Percentiles rank a stretch among this genome's conserved stretches.
Evolutionary conservation across 1,284 basidiomycete genomes (phyloP).

Genomic region (Dichomitus squalens): DNA sequence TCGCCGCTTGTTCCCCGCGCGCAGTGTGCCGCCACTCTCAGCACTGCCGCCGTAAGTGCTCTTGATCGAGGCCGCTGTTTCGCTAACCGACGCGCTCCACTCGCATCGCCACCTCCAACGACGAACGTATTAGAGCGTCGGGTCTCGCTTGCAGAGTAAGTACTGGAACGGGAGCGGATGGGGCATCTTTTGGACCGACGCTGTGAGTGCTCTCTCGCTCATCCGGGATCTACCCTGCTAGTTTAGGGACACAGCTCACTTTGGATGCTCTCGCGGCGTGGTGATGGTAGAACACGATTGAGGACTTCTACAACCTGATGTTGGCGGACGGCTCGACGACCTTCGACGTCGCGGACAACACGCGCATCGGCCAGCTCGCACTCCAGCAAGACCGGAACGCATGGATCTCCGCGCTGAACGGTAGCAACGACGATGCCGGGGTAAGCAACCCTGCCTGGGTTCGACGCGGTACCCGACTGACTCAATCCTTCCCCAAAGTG

Average conservation of each 20-base stretch:
- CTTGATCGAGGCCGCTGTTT: not conserved
- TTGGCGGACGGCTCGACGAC: slow-evolving; percentile 41
- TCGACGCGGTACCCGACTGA: too few species aligned
- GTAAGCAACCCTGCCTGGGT: slow-evolving; percentile 29
- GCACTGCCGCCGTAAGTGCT: slow-evolving; percentile 4
- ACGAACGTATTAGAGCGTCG: slow-evolving; percentile 44
- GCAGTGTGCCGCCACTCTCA: slow-evolving; percentile 15
- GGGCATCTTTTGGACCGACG: slow-evolving; percentile 49
- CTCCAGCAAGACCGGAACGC: slow-evolving; percentile 34
- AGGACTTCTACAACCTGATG: slow-evolving; percentile 59
- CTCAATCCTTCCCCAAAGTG: slow-evolving; percentile 37
- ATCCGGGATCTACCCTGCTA: too few species aligned
- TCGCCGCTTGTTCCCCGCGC: slow-evolving; percentile 2
- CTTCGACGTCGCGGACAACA: slow-evolving; percentile 43
- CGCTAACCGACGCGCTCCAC: not conserved
- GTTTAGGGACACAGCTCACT: too few species aligned
- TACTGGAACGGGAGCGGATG: slow-evolving; percentile 45
- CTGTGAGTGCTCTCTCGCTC: slow-evolving; percentile 35
- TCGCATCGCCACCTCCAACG: not conserved
- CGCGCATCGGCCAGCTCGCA: slow-evolving; percentile 46
- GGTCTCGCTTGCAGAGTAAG: slow-evolving; percentile 41
- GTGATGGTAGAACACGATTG: slow-evolving; percentile 56
- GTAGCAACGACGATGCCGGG: slow-evolving; percentile 54
- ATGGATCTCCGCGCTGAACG: slow-evolving; percentile 45
- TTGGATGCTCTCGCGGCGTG: too few species aligned